Base-by-base conservation (phyloP, 169 alveolate species). In the Plasmodium relictum region DNA sequence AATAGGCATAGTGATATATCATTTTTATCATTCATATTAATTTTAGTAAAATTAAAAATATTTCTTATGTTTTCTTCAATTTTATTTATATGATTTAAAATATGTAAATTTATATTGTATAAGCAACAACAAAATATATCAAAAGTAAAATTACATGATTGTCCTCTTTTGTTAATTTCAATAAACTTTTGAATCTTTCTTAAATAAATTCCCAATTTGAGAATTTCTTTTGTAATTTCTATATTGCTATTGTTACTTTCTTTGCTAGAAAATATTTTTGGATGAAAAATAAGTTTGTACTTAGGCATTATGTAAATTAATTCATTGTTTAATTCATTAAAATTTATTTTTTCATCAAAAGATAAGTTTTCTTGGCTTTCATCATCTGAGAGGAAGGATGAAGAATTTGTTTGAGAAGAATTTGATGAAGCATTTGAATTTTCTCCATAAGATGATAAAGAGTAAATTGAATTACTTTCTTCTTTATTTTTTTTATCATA, bases 81-180 rank as follows among this genome's bases (percentile, higher is more conserved):
- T 62, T 22, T 52, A 62, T 68, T 83, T 18, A 83, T 42, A 59
- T 83, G 91, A 48, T 83, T 83, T 54, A 68, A 54, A 42, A 83
- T 83, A 31, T 83, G 91, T 71, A 69, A 39, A 26, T 65, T 54
- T 41, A 83, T 83, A 72, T 83, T 83, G 18, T 54, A 68, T 22
- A 83, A 48, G 18, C 91, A 83, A 26, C 91, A 83, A 22, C 85
- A 83, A 31, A 83, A 83, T 45, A 83, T 83, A 45, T 83, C 91
- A 24, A 83, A 83, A 6, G 91, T 83, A 12, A 50, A 68, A 50
- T 83, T 83, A 31, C 91, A 83, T 44, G 70, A 66, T 9, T 83
- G 83, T 9, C 91, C 61, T 41, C 91, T 68, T 68, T 83, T 83
- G 37, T 83, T 83, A 42, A 83, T 83, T 68, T 83, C 91, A 0